Percentiles rank a stretch among this genome's conserved stretches.
phyloP scores from a whole-genome alignment of 495 filamentous ascomycete species.

The Ramalina peruviana region DNA sequence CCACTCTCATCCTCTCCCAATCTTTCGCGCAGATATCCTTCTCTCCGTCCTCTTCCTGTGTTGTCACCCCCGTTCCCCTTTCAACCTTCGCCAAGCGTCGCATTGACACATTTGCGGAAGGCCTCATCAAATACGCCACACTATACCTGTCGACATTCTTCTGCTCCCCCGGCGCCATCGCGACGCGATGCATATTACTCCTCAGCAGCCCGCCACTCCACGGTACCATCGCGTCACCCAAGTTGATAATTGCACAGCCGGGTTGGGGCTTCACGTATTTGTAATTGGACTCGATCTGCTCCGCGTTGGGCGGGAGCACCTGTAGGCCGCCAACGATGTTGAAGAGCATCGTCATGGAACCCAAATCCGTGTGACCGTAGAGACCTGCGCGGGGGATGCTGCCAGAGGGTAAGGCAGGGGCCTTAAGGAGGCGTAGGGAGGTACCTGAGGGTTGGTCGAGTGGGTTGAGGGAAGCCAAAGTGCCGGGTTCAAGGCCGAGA shows the following conservation, averaged over 20 bases:
- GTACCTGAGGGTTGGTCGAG: slow-evolving; percentile 6
- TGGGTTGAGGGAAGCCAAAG: slow-evolving; percentile 1
- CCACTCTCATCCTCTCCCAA: slow-evolving; percentile 7
- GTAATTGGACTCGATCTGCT: slow-evolving; percentile 15
- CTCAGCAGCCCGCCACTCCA: slow-evolving; percentile 20
- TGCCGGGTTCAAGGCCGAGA: slow-evolving; percentile 1
- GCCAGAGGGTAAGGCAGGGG: background rate
- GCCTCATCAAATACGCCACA: slow-evolving; percentile 6
- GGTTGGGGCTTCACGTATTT: slow-evolving; percentile 18
- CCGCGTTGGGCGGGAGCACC: background rate
- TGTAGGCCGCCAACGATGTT: slow-evolving; percentile 18
- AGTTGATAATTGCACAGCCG: slow-evolving; percentile 22
- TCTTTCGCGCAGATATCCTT: slow-evolving; percentile 9
- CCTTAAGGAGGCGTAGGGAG: slow-evolving; percentile 5
- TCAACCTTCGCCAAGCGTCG: background rate
- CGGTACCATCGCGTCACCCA: slow-evolving; percentile 23
- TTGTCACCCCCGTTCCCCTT: background rate
- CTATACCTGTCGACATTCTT: slow-evolving; percentile 9
- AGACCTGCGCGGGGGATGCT: background rate
- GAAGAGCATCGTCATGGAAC: slow-evolving; percentile 18
- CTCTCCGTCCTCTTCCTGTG: slow-evolving; percentile 4
- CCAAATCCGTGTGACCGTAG: slow-evolving; percentile 13
- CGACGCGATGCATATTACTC: slow-evolving; percentile 21
- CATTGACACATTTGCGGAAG: slow-evolving; percentile 9
- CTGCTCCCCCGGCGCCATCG: slow-evolving; percentile 8